Evolutionary conservation across 2,329 filamentous ascomycete genomes (phyloP), one percentile per base, ranked within the genome.

Genomic region (Atkinsonella texensis): DNA sequence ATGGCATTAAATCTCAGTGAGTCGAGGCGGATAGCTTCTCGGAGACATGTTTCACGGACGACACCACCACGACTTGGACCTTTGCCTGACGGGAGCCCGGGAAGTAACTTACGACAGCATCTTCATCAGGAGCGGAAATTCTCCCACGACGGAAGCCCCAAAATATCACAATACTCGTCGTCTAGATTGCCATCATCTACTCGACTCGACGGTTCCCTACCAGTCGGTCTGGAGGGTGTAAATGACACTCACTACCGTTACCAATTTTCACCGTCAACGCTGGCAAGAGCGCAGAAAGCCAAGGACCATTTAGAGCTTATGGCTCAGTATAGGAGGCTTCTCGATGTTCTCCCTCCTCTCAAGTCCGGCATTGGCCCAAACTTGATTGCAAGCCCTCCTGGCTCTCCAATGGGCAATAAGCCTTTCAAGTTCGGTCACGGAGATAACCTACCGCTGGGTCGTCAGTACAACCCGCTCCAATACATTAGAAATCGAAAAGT

Each of bases 1-100:
- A 87, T 97, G 79, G 91, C 91, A 1, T 70, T 97, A 59, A 93
- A 85, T 57, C 69, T 97, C 48, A 95, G 87, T 70, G 89, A 96
- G 66, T 87, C 84, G 61, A 80, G 82, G 57, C 80, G 81, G 62
- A 76, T 75, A 68, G 86, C 74, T 55, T 80, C 70, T 65, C 79
- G 73, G 67, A 77, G 71, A 66, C 81, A 64, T 65, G 76, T 67
- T 58, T 79, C 62, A 51, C 80, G 63, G 62, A 77, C 65, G 51
- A 71, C 70, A 38, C 79, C 69, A 32, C 78, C 72, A 46, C 72
- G 69, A 41, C 70, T 76, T 50, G 70, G 73, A 4, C 77, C 79
- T 4, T 61, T 80, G 3, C 74, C 80, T 4, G 69, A 79, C 63
- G 74, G 67, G 52, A 68, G 73, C 15, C 65, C 73, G 8, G 79